Conservation (phyloP, 768 basidiomycete species). For the Chalciporus pseudorubinellus region DNA sequence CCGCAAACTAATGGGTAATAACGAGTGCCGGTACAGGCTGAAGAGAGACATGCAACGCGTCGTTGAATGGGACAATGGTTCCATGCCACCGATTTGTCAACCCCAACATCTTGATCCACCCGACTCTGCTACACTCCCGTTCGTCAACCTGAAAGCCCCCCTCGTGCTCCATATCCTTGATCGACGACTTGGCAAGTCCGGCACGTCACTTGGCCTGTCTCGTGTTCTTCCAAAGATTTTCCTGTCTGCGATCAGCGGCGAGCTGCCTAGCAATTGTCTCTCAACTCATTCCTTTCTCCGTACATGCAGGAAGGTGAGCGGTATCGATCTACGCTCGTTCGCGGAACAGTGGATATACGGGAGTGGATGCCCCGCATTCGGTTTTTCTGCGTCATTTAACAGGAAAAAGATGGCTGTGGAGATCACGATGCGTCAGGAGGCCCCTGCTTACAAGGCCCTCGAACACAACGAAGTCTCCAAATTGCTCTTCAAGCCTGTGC, state of each 20-base stretch:
- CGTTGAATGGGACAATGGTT: slow-evolving; percentile 80
- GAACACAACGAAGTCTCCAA: slow-evolving; percentile 69
- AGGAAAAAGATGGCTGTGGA: slow-evolving; percentile 98
- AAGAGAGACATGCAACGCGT: slow-evolving; percentile 97
- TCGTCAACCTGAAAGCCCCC: slow-evolving; percentile 93
- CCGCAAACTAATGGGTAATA: slow-evolving; percentile 86
- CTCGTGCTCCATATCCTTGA: slow-evolving; percentile 97
- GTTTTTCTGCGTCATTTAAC: slow-evolving; percentile 89
- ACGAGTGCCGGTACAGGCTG: slow-evolving; percentile 92
- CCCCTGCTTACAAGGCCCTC: slow-evolving; percentile 67
- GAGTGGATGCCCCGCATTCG: slow-evolving; percentile 91
- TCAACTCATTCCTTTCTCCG: slow-evolving; percentile 90
- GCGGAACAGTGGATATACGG: slow-evolving; percentile 99
- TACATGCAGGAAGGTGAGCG: slow-evolving; percentile 90
- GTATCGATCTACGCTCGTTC: slow-evolving; percentile 85
- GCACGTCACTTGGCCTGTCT: slow-evolving; percentile 90
- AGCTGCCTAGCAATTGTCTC: slow-evolving; percentile 78
- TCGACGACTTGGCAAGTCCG: slow-evolving; percentile 88
- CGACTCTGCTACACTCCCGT: slow-evolving; percentile 72
- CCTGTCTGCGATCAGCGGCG: slow-evolving; percentile 89
- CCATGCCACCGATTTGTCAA: slow-evolving; percentile 91
- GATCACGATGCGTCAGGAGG: slow-evolving; percentile 88
- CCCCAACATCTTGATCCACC: slow-evolving; percentile 84
- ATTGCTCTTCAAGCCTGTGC: slow-evolving; percentile 74
- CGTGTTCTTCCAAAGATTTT: slow-evolving; percentile 95